phyloP scores from a whole-genome alignment of 2,329 filamentous ascomycete species.

The Pseudocercospora fijiensis region DNA sequence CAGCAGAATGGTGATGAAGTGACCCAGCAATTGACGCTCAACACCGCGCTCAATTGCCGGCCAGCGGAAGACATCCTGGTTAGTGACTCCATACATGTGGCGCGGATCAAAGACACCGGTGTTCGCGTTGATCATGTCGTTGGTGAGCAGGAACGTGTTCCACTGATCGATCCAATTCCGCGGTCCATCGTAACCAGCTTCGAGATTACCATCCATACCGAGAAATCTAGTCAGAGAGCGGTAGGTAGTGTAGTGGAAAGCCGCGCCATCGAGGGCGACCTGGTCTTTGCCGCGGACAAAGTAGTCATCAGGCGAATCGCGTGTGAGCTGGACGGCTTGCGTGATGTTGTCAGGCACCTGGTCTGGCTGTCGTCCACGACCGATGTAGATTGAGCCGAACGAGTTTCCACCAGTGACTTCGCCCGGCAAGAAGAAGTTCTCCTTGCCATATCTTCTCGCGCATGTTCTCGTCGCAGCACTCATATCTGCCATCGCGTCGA shows the following conservation, averaged over 20 bases:
- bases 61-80: constrained; percentile 66
- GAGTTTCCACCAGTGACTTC: constrained; percentile 62
- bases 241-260: constrained; percentile 63
- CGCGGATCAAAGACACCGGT: constrained; percentile 63
- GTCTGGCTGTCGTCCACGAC: constrained; percentile 59
- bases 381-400: constrained; percentile 59
- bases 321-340: constrained; percentile 48
- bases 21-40: constrained; percentile 55
- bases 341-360: constrained; percentile 50
- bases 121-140: constrained; percentile 61
- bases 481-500: constrained; percentile 59
- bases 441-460: constrained; percentile 56
- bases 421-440: constrained; percentile 62
- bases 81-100: constrained; percentile 64
- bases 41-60: constrained; percentile 57
- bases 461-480: constrained; percentile 56
- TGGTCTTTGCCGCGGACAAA: constrained; percentile 55
- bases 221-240: constrained; percentile 59
- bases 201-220: constrained; percentile 57
- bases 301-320: constrained; percentile 47
- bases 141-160: constrained; percentile 57
- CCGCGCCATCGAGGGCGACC: constrained; percentile 57
- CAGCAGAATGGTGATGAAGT: constrained; percentile 58
- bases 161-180: constrained; percentile 54
- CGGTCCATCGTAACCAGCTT: constrained; percentile 53